Conservation (phyloP, 1,139 yeast species). For the Nadsonia starkeyi-henricii region DNA sequence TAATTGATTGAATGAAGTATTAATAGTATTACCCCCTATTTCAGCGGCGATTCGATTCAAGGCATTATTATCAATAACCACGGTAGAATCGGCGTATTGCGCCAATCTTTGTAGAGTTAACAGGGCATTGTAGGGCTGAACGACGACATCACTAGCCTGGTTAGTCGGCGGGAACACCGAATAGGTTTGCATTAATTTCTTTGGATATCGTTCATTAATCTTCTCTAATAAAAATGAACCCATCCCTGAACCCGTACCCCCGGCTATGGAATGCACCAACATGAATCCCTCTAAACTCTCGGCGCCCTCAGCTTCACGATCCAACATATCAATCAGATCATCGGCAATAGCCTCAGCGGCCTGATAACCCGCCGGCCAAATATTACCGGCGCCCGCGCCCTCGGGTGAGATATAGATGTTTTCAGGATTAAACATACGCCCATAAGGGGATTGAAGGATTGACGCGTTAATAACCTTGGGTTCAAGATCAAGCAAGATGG, state of each 20-base stretch:
- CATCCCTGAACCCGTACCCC: conserved; percentile 95
- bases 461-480: conserved; percentile 68
- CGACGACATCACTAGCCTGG: conserved; percentile 77
- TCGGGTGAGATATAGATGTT: conserved; percentile 65
- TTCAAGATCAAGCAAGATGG: conserved; percentile 73
- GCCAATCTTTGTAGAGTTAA: conserved; percentile 69
- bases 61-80: conserved; percentile 85
- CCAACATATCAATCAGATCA: conserved; percentile 65
- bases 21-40: conserved; percentile 25
- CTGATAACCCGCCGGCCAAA: conserved; percentile 85
- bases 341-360: conserved; percentile 62
- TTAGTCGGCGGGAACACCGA: conserved; percentile 66
- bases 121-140: conserved; percentile 87
- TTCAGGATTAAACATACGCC: conserved; percentile 71
- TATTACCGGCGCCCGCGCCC: conserved; percentile 80
- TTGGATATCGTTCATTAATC: conserved; percentile 67
- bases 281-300: conserved; percentile 87
- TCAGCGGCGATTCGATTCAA: conserved; percentile 50
- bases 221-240: conserved; percentile 74
- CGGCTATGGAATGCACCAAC: conserved; percentile 90
- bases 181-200: conserved; percentile 72
- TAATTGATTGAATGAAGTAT: conserved; percentile 51
- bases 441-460: conserved; percentile 35
- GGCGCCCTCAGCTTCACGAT: conserved; percentile 81
- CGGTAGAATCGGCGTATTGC: conserved; percentile 71